Evolutionary conservation across 345 rosid genomes (phyloP), one percentile per base, ranked within the genome.

Genomic region (Rhodamnia argentea): DNA sequence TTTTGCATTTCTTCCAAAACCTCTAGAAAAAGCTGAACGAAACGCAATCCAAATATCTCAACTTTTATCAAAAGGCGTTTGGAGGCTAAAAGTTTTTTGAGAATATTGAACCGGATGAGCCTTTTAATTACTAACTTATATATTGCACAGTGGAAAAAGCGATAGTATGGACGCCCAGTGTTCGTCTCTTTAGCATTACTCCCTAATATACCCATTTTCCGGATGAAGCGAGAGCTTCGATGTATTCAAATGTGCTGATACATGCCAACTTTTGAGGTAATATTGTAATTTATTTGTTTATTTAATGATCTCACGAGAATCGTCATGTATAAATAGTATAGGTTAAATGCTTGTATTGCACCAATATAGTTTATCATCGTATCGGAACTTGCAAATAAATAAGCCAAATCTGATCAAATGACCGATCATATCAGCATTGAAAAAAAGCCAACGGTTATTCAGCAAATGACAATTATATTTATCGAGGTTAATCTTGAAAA

Each of bases 291-390:
- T 10, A 56, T 23, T 4, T 23, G 59, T 2, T 56, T 10, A 8
- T 23, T 9, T 1, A 56, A 10, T 23, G 20, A 23, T 9, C 3
- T 10, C 5, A 7, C 2, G n/a, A 23, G 12, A 32, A 32, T 0
- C 13, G 22, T 32, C 47, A 2, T 1, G 24, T 18, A 10, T 22
- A 18, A 18, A 37, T 37, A 18, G 10, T 20, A 37, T 4, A 10
- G 26, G 47, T 70, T 20, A 10, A 64, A 64, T 64, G 29, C 3
- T 64, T 64, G 32, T 16, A 16, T 29, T 29, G 40, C 11, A 64
- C 15, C 0, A 1, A 14, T 0, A 29, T 1, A 1, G 3, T 7
- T 62, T 0, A 20, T 15, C 13, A 32, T 32, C 0, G 1, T 3
- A 16, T 27, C 3, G 10, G 5, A 62, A 27, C 5, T 27, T 15